These are phyloP conservation scores for Verbascum thapsus DNA, from an alignment of 257 asterid genomes.

Conservation along the genomic window DNA sequence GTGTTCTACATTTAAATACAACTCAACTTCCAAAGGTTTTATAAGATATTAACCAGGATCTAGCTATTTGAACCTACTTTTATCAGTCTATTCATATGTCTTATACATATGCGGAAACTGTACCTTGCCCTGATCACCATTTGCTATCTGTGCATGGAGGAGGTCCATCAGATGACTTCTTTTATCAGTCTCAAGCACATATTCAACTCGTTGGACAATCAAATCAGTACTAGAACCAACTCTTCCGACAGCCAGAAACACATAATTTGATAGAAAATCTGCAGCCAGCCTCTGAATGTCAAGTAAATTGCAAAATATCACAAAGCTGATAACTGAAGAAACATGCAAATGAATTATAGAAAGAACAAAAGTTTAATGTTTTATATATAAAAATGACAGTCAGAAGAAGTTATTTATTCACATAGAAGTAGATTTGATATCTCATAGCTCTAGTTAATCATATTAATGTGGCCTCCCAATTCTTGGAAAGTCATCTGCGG, in stretches of 20 bases:
- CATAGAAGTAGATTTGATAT: constrained; percentile 17
- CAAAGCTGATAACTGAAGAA: constrained; percentile 19
- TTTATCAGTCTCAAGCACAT: constrained; percentile 90
- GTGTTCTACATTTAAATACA: background rate
- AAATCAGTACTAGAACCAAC: constrained; percentile 98
- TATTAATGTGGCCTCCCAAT: background rate
- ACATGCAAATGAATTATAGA: constrained; percentile 4
- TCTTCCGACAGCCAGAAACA: constrained; percentile 96
- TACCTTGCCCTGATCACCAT: constrained; percentile 82
- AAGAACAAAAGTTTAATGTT: background rate
- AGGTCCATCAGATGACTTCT: constrained; percentile 98
- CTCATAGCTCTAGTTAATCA: background rate
- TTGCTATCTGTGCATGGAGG: constrained; percentile 87
- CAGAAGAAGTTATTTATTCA: background rate
- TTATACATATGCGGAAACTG: constrained; percentile 1
- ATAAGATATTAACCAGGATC: background rate
- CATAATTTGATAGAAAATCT: constrained; percentile 74
- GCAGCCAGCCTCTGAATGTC: constrained; percentile 78
- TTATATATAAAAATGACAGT: background rate
- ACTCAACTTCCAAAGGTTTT: background rate
- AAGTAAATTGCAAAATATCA: constrained; percentile 31
- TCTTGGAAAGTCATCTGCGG: background rate
- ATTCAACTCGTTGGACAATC: constrained; percentile 95
- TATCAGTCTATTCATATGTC: background rate
- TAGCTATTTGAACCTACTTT: constrained; percentile 9